Evolutionary conservation across 371 early-diverging fungal genomes (phyloP).

Genomic region (Apophysomyces elegans): DNA sequence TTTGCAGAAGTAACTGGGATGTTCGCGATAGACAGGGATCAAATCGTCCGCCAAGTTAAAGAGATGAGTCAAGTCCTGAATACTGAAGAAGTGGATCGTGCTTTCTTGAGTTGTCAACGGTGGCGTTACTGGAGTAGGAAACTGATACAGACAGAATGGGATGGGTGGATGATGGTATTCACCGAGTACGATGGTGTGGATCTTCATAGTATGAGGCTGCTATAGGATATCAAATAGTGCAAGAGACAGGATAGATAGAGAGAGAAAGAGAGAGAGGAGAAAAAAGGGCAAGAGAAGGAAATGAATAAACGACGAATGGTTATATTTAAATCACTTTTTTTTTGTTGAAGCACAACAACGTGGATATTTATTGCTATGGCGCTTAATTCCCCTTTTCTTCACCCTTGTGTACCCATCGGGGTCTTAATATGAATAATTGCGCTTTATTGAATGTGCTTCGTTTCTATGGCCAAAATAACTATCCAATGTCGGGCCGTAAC

Average conservation of each 20-base stretch:
- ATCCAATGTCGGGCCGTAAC: background rate
- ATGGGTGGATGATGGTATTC: constrained; percentile 23
- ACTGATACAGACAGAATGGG: constrained; percentile 24
- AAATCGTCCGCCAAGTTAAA: constrained; percentile 16
- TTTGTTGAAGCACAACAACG: constrained; percentile 9
- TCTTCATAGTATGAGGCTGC: background rate
- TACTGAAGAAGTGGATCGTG: constrained; percentile 18
- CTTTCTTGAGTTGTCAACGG: constrained; percentile 19
- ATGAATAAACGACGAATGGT: constrained; percentile 1
- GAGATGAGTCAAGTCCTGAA: constrained; percentile 24
- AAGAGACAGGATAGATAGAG: background rate
- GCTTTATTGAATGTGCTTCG: constrained; percentile 9
- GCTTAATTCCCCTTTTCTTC: constrained; percentile 8
- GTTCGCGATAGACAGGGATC: constrained; percentile 14
- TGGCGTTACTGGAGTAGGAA: constrained; percentile 30
- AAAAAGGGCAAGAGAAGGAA: background rate
- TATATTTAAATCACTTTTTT: constrained; percentile 3
- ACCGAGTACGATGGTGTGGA: constrained; percentile 13
- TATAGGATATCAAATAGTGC: too few species aligned
- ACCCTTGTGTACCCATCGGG: constrained; percentile 12
- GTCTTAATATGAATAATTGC: constrained; percentile 10
- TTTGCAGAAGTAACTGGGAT: constrained; percentile 25
- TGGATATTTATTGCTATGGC: constrained; percentile 5
- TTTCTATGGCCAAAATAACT: constrained; percentile 9
- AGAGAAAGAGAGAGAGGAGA: background rate